Percentiles rank a stretch among this genome's conserved stretches.
These are phyloP conservation scores for Camellia japonica DNA, from an alignment of 148 eudicot species.

Conservation along the genomic window DNA sequence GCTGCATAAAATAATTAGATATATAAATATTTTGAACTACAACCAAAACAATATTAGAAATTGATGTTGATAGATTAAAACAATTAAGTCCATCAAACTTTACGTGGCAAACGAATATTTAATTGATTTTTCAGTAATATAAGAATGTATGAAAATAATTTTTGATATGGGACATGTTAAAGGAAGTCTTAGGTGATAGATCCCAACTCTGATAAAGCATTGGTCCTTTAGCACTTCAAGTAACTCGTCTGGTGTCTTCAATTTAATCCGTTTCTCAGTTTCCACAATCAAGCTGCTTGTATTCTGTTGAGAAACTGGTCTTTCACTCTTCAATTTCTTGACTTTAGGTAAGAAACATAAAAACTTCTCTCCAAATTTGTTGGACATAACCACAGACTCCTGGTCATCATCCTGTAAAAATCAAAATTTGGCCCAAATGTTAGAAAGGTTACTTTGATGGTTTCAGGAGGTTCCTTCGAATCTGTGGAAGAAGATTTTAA, in stretches of 20 bases:
- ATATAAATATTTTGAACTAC: not conserved
- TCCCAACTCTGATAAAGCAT: constrained; percentile 74
- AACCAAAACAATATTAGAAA: not conserved
- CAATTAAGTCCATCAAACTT: not conserved
- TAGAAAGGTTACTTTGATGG: not conserved
- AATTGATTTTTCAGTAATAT: not conserved
- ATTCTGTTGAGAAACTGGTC: constrained; percentile 58
- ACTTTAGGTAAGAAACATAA: constrained; percentile 78
- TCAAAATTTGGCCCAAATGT: not conserved
- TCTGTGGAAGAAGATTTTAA: too few relatives aligned
- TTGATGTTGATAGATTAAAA: not conserved
- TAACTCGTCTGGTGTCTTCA: constrained; percentile 94
- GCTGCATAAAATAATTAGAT: constrained; percentile 48
- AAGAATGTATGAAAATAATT: not conserved
- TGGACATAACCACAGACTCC: constrained; percentile 78
- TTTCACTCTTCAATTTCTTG: constrained; percentile 71
- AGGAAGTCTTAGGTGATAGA: not conserved
- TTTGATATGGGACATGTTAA: not conserved
- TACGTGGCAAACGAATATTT: not conserved
- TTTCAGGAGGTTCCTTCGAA: not conserved
- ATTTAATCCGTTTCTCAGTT: constrained; percentile 63
- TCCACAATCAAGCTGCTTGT: constrained; percentile 84
- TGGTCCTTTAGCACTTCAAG: constrained; percentile 67
- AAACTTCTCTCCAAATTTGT: constrained; percentile 65
- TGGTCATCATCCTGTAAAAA: constrained; percentile 69